A percentile compares a stretch with the other conserved stretches of the same genome.
These are phyloP conservation scores for Monilinia polystroma DNA, from an alignment of 2,329 filamentous ascomycete genomes.

Conservation along the genomic window DNA sequence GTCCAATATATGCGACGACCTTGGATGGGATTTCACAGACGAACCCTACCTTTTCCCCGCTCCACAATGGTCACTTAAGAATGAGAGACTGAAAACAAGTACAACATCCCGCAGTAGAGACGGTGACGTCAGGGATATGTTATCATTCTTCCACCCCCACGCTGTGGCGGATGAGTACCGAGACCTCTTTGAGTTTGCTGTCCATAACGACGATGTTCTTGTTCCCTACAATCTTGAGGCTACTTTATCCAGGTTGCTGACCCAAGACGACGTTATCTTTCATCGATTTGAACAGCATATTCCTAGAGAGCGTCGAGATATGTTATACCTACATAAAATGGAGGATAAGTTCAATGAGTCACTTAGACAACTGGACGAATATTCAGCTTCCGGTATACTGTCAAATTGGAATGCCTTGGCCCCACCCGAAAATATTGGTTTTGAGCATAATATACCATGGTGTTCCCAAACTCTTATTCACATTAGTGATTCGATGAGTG, in stretches of 20 bases:
- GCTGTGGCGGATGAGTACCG: conserved; percentile 31
- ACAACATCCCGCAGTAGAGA: conserved; percentile 25
- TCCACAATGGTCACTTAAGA: conserved; percentile 34
- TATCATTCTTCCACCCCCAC: conserved; percentile 34
- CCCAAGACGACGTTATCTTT: conserved; percentile 34
- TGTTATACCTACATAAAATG: conserved; percentile 35
- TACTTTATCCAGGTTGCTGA: conserved; percentile 34
- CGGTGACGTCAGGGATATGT: conserved; percentile 34
- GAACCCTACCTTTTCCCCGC: conserved; percentile 28
- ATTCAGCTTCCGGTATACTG: conserved; percentile 30
- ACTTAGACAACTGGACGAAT: conserved; percentile 32
- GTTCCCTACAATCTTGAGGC: conserved; percentile 34
- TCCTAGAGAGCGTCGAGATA: conserved; percentile 30
- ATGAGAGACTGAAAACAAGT: conserved; percentile 23
- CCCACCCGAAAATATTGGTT: conserved; percentile 5
- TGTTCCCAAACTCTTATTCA: conserved; percentile 33
- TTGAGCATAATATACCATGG: conserved; percentile 33
- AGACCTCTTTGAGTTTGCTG: conserved; percentile 33
- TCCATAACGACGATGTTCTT: conserved; percentile 28
- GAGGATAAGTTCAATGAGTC: conserved; percentile 29
- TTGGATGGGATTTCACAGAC: conserved; percentile 36
- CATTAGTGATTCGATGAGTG: conserved; percentile 34
- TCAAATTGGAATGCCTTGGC: conserved; percentile 23
- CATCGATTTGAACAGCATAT: conserved; percentile 33
- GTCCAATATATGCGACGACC: conserved; percentile 33